Evolutionary conservation across 441 rosid species (phyloP).

Genomic region (Erodium moschatum): DNA sequence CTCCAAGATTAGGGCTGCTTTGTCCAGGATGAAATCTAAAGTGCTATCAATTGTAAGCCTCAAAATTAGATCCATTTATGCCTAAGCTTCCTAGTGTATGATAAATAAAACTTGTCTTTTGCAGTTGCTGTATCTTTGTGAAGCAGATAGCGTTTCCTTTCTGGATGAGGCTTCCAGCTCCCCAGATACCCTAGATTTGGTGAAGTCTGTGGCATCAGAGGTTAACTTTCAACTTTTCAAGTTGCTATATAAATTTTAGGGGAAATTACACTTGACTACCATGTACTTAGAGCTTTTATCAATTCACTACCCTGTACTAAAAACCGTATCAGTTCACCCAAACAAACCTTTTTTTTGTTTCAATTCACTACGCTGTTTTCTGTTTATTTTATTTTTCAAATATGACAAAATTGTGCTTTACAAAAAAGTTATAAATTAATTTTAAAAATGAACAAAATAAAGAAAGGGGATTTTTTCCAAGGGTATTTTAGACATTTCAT

Average conservation of each 20-base stretch:
- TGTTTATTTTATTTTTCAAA: too few relatives aligned
- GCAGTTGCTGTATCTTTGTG: constrained; percentile 87
- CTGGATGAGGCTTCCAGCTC: constrained; percentile 85
- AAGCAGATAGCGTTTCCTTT: constrained; percentile 82
- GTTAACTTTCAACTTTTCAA: constrained; percentile 36
- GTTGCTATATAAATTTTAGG: constrained; percentile 10
- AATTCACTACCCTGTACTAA: too few relatives aligned
- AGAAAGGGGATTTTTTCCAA: too few relatives aligned
- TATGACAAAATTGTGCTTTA: too few relatives aligned
- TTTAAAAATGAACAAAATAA: too few relatives aligned
- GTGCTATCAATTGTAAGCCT: constrained; percentile 74
- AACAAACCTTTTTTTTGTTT: too few relatives aligned
- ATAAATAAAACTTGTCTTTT: constrained; percentile 16
- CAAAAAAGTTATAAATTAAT: too few relatives aligned
- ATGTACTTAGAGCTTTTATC: too few relatives aligned
- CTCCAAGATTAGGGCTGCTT: constrained; percentile 39
- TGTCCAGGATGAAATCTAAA: constrained; percentile 83
- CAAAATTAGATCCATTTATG: constrained; percentile 13
- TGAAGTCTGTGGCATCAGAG: constrained; percentile 67
- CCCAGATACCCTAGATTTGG: constrained; percentile 65
- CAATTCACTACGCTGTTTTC: too few relatives aligned
- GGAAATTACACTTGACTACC: too few relatives aligned
- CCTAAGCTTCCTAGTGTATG: constrained; percentile 13
- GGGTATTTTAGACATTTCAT: too few relatives aligned
- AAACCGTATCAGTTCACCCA: too few relatives aligned